These are phyloP conservation scores for Eucommia ulmoides DNA, from an alignment of 257 asterid genomes.

Conservation along the genomic window DNA sequence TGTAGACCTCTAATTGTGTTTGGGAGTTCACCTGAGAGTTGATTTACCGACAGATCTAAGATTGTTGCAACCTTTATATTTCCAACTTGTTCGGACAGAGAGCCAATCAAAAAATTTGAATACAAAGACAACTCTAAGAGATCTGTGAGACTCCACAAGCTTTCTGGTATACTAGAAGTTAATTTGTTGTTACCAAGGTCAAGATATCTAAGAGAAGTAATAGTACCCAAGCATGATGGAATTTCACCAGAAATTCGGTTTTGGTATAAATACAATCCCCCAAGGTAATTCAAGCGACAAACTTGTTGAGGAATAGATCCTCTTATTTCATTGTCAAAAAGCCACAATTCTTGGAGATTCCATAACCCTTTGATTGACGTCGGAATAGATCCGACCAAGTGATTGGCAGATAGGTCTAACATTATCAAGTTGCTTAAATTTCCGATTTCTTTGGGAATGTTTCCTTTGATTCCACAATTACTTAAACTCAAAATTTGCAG, in stretches of 20 bases:
- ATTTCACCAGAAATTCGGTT: conserved; percentile 35
- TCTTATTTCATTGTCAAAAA: conserved; percentile 29
- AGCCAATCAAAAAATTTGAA: conserved; percentile 26
- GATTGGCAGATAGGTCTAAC: conserved; percentile 26
- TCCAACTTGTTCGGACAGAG: conserved; percentile 21
- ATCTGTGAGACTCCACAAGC: conserved; percentile 31
- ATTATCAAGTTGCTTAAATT: conserved; percentile 22
- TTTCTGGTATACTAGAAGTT: conserved; percentile 23
- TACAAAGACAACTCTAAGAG: conserved; percentile 33
- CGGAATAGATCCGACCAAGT: conserved; percentile 31
- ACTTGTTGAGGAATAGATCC: conserved; percentile 33
- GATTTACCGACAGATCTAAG: conserved; percentile 40
- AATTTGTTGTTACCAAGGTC: conserved; percentile 31
- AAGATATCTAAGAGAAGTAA: conserved; percentile 28
- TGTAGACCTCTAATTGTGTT: conserved; percentile 24
- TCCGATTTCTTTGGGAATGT: conserved; percentile 41
- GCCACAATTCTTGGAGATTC: conserved; percentile 27
- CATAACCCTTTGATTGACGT: conserved; percentile 22
- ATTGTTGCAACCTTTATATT: conserved; percentile 15
- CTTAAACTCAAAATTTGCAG: conserved; percentile 16
- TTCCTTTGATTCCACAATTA: conserved; percentile 22
- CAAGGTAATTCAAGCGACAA: conserved; percentile 31
- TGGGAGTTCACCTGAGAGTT: conserved; percentile 35
- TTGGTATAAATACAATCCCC: conserved; percentile 23
- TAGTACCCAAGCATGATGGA: conserved; percentile 48